phyloP scores from a whole-genome alignment of 2,329 filamentous ascomycete genomes.

The Venturia aucupariae region DNA sequence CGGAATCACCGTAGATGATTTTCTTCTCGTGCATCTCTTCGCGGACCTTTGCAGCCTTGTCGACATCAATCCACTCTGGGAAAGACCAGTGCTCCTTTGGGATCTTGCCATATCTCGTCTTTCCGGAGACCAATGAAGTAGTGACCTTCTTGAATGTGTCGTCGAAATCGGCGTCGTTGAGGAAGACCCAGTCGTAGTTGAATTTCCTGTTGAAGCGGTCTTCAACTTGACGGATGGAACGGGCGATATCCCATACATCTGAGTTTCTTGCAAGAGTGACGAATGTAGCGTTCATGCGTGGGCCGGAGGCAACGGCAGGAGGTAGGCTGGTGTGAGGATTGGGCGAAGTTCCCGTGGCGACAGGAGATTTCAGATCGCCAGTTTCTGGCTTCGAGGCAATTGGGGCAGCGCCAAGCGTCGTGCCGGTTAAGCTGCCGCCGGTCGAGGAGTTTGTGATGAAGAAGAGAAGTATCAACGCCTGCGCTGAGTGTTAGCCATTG shows the following conservation, averaged over 20 bases:
- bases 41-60: constrained; percentile 80
- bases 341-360: constrained; percentile 24
- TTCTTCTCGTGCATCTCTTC: constrained; percentile 90
- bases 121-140: constrained; percentile 80
- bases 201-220: constrained; percentile 96
- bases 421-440: constrained; percentile 28
- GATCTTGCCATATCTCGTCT: constrained; percentile 83
- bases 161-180: constrained; percentile 93
- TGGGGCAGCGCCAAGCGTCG: constrained; percentile 13
- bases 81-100: constrained; percentile 94
- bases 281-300: constrained; percentile 88
- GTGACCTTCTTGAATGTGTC: constrained; percentile 91
- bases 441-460: constrained; percentile 47
- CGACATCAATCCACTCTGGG: constrained; percentile 89
- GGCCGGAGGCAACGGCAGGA: constrained; percentile 47
- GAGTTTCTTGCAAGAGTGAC: constrained; percentile 88
- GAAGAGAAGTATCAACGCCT: constrained; percentile 66
- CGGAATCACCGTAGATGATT: constrained; percentile 96
- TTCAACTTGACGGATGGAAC: constrained; percentile 92
- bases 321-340: constrained; percentile 26
- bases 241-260: constrained; percentile 93
- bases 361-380: constrained; percentile 10
- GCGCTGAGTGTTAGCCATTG: constrained; percentile 18
- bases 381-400: constrained; percentile 2
- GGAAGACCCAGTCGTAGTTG: constrained; percentile 98